phyloP scores from a whole-genome alignment of 2,329 filamentous ascomycete species.

The Microcyclosporella mali region DNA sequence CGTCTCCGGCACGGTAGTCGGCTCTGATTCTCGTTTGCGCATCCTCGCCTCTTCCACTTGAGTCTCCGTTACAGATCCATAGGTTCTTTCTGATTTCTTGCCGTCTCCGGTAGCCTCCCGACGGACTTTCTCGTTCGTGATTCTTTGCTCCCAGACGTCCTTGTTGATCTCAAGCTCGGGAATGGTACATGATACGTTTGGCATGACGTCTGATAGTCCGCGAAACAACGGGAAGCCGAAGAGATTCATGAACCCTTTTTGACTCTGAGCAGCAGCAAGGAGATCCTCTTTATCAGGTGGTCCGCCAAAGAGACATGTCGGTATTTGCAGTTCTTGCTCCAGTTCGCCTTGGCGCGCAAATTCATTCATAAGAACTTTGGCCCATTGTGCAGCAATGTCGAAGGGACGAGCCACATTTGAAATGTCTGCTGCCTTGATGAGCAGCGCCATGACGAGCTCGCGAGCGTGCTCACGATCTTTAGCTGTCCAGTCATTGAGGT shows the following conservation, averaged over 20 bases:
- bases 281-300: conserved; percentile 77
- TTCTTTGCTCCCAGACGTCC: conserved; percentile 61
- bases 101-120: conserved; percentile 24
- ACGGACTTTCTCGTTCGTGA: conserved; percentile 57
- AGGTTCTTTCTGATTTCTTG: conserved; percentile 21
- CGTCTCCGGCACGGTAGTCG: conserved; percentile 18
- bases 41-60: conserved; percentile 28
- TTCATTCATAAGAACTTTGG: conserved; percentile 87
- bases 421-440: conserved; percentile 98
- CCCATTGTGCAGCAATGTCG: conserved; percentile 79
- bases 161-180: conserved; percentile 76
- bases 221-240: conserved; percentile 91
- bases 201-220: conserved; percentile 77
- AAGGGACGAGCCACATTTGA: conserved; percentile 92
- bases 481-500: conserved; percentile 66
- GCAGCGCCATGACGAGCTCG: conserved; percentile 74
- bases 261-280: conserved; percentile 74
- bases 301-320: conserved; percentile 73
- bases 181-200: conserved; percentile 75
- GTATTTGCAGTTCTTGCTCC: conserved; percentile 81
- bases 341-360: conserved; percentile 89
- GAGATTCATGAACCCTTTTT: conserved; percentile 94
- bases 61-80: conserved; percentile 25
- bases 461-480: conserved; percentile 71
- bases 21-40: conserved; percentile 26